phyloP scores from a whole-genome alignment of 306 rosid species.

The Rosa persica region DNA sequence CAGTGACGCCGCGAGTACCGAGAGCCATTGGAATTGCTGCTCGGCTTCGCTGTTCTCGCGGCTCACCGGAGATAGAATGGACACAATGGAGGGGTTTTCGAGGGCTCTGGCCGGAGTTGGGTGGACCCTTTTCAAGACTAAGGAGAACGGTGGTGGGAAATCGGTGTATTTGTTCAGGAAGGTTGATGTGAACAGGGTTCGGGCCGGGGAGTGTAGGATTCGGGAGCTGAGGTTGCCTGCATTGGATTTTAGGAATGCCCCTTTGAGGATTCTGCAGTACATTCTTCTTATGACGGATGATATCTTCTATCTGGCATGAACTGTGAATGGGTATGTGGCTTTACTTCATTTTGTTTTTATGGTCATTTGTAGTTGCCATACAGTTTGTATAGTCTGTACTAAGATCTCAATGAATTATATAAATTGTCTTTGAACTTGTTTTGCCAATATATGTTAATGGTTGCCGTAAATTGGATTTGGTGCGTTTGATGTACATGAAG shows the following conservation, averaged over 20 bases:
- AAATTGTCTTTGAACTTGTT: neutral
- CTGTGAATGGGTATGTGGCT: constrained; percentile 20
- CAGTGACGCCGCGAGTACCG: constrained; percentile 4
- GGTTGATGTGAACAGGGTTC: constrained; percentile 53
- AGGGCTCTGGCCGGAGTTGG: constrained; percentile 57
- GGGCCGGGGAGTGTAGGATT: constrained; percentile 44
- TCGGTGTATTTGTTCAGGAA: constrained; percentile 50
- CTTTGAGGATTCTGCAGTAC: constrained; percentile 72
- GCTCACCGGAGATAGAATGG: constrained; percentile 38
- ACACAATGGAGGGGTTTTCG: constrained; percentile 53
- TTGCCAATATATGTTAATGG: neutral
- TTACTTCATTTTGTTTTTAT: too few relatives aligned
- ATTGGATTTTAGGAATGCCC: constrained; percentile 67
- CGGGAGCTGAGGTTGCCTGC: constrained; percentile 62
- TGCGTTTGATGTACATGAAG: neutral
- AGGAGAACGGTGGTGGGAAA: constrained; percentile 31
- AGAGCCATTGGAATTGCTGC: constrained; percentile 55
- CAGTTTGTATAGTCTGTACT: neutral
- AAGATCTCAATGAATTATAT: neutral
- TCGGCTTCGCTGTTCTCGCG: constrained; percentile 49
- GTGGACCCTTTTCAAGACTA: constrained; percentile 58
- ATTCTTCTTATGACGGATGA: constrained; percentile 71
- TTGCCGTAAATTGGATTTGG: neutral
- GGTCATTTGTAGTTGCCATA: neutral
- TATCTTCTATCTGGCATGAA: constrained; percentile 37